Evolutionary conservation across 129 eudicot species (phyloP), one percentile per base, ranked within the genome.

Genomic region (Lactuca saligna): DNA sequence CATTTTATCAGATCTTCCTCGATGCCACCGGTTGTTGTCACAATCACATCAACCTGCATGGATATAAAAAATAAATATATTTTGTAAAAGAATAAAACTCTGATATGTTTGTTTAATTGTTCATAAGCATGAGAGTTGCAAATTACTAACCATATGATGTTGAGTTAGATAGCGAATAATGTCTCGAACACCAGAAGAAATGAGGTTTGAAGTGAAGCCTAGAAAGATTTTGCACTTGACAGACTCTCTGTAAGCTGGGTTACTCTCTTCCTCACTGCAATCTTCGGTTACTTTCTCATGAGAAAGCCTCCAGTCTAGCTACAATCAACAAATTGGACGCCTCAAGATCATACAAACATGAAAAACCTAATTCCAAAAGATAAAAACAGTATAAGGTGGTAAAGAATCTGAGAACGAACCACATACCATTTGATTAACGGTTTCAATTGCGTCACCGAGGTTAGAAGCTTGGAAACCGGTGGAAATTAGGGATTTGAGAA

Each of bases 1-100:
- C 99, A 94, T 74, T 94, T 94, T 59, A 94, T 88, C 37, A 94
- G 92, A 80, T 94, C 97, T 80, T 94, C 97, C 76, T 94, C 99
- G 5, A 94, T 69, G 57, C 97, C 97, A 78, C 99, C 99, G 25
- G 97, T 81, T 51, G 99, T 94, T 3, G 99, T 89, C 41, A 94
- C 99, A 68, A 94, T 75, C 31, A 94, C 99, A 60, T 87, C 97
- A 68, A 94, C 97, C 99, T 94, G 62, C 25, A 20, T 20, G 25
- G 37, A 78, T 37, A 14, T 9, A 53, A 15, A 44, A 4, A 29
- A n/a, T 49, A 54, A 13, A 69, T 1, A 38, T 3, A 46, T 3
- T 46, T 46, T 46, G 7, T 41, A 39, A 5, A 7, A 39, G 2
- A 7, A 44, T 44, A 2, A 44, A 48, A 15, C 9, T 20, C 15